Percentiles rank a stretch among this genome's conserved stretches.
These are phyloP conservation scores for Deinandra increscens DNA, from an alignment of 129 eudicot species.

Conservation along the genomic window DNA sequence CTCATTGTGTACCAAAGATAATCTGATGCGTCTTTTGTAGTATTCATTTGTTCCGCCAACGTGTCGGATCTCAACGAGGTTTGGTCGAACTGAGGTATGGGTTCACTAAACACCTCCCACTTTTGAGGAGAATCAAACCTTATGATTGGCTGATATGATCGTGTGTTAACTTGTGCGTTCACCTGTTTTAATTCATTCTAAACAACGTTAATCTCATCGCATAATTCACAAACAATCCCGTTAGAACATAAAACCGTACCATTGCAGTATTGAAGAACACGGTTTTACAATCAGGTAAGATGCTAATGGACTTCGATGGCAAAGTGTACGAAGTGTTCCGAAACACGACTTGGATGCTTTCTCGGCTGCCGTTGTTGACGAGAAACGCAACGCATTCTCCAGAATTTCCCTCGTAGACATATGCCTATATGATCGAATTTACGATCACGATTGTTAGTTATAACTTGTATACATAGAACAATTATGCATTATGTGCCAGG, in stretches of 20 bases:
- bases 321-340: slow-evolving; percentile 40
- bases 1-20: slow-evolving; percentile 92
- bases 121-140: slow-evolving; percentile 43
- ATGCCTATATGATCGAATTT: slow-evolving; percentile 42
- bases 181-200: slow-evolving; percentile 50
- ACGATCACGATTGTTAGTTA: not conserved
- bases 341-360: slow-evolving; percentile 42
- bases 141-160: slow-evolving; percentile 42
- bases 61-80: slow-evolving; percentile 45
- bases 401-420: slow-evolving; percentile 44
- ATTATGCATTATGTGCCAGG: no score
- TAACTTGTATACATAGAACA: not conserved
- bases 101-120: slow-evolving; percentile 60
- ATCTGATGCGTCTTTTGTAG: slow-evolving; percentile 82
- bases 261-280: slow-evolving; percentile 72
- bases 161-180: slow-evolving; percentile 39
- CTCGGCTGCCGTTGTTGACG: slow-evolving; percentile 37
- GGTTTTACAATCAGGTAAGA: slow-evolving; percentile 79
- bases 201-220: not conserved
- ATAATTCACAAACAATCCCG: not conserved
- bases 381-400: slow-evolving; percentile 80
- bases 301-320: slow-evolving; percentile 75
- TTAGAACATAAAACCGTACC: slow-evolving; percentile 37
- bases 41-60: slow-evolving; percentile 68
- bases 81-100: slow-evolving; percentile 41